Conservation (phyloP, 805 yeast species). For the Kazachstania taianensis region DNA sequence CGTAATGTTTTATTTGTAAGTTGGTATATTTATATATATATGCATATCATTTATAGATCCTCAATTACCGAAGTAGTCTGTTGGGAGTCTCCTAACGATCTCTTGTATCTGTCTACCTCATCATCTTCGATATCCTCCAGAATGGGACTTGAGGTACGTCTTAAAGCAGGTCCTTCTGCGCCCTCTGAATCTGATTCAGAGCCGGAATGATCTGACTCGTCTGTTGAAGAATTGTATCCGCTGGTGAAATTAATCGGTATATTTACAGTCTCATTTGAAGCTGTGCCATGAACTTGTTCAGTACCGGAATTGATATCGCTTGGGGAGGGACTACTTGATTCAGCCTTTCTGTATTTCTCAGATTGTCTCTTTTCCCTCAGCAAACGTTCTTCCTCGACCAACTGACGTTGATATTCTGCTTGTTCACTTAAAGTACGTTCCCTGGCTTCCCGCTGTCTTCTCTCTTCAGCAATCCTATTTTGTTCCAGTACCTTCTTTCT, state of each 20-base stretch:
- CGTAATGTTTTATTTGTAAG: not conserved
- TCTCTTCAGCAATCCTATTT: not conserved
- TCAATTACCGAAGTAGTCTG: constrained; percentile 23
- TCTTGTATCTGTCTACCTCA: constrained; percentile 21
- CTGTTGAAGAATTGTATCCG: not conserved
- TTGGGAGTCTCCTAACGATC: constrained; percentile 18
- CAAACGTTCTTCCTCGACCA: constrained; percentile 10
- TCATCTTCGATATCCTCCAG: constrained; percentile 30
- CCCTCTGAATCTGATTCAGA: not conserved
- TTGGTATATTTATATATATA: not conserved
- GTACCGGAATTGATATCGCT: too few relatives aligned
- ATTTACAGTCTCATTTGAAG: not conserved
- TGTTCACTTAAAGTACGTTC: constrained; percentile 5
- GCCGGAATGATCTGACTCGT: too few relatives aligned
- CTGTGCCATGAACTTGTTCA: not conserved
- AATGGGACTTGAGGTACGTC: constrained; percentile 12
- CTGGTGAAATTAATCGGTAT: not conserved
- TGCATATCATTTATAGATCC: constrained; percentile 11
- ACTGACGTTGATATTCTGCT: constrained; percentile 7
- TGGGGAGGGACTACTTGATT: too few relatives aligned
- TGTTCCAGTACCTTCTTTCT: not conserved
- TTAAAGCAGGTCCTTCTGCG: constrained; percentile 2
- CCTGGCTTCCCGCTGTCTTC: constrained; percentile 4
- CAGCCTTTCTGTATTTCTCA: not conserved
- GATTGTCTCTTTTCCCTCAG: constrained; percentile 2